Conservation (phyloP, 768 basidiomycete genomes). For the Boletus speciosus region DNA sequence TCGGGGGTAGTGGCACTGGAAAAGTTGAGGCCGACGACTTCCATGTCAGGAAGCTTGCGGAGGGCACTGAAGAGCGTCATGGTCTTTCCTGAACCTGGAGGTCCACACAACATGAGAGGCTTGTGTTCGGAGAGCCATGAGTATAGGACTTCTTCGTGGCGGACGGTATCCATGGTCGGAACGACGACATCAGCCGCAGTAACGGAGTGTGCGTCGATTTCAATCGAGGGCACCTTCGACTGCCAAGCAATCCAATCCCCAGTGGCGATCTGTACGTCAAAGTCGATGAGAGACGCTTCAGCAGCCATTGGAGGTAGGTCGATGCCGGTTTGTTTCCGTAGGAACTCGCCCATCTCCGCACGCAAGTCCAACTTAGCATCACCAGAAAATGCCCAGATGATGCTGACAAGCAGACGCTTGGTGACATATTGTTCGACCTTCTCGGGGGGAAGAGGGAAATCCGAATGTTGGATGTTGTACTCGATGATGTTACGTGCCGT, state of each 20-base stretch:
- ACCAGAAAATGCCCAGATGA: conserved; percentile 98
- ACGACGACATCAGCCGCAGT: conserved; percentile 96
- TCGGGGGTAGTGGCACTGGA: conserved; percentile 98
- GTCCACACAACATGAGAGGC: conserved; percentile 95
- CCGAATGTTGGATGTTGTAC: conserved; percentile 91
- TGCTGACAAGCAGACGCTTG: conserved; percentile 83
- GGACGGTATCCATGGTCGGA: conserved; percentile 96
- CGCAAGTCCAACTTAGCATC: conserved; percentile 91
- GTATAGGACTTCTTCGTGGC: conserved; percentile 97
- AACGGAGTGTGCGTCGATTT: conserved; percentile 95
- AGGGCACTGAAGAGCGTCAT: conserved; percentile 99
- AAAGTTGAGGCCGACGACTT: conserved; percentile 98
- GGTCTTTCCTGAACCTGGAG: conserved; percentile 99
- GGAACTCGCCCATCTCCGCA: conserved; percentile 83
- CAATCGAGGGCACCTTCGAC: conserved; percentile 86
- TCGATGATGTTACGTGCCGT: conserved; percentile 90
- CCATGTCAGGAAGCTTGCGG: conserved; percentile 96
- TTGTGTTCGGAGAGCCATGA: conserved; percentile 99
- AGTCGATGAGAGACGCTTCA: conserved; percentile 89
- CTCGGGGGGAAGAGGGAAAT: conserved; percentile 86
- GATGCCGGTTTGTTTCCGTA: conserved; percentile 81
- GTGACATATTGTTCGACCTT: conserved; percentile 88
- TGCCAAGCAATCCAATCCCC: conserved; percentile 95
- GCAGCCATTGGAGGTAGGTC: conserved; percentile 76
- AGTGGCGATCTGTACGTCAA: conserved; percentile 81